These are phyloP conservation scores for Echria macrotheca DNA, from an alignment of 495 filamentous ascomycete species.

Conservation along the genomic window DNA sequence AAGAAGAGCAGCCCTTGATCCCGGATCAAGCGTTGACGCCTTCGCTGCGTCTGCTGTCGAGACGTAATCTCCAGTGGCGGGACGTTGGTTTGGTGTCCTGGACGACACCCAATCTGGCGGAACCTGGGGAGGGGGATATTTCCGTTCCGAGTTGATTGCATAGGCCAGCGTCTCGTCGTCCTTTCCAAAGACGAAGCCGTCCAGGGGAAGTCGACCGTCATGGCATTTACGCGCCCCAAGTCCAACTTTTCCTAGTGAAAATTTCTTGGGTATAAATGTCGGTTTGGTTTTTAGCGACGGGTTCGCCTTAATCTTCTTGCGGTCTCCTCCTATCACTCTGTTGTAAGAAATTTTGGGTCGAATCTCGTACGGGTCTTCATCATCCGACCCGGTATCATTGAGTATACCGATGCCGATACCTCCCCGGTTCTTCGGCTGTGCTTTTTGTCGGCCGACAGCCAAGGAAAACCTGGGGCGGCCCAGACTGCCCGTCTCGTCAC, in stretches of 20 bases:
- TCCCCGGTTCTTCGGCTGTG: conserved; percentile 50
- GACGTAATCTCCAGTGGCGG: conserved; percentile 43
- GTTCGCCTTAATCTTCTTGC: conserved; percentile 74
- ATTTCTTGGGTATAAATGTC: conserved; percentile 74
- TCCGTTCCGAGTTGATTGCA: conserved; percentile 50
- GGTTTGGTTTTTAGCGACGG: conserved; percentile 64
- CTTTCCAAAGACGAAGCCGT: conserved; percentile 74
- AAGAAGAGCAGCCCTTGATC: conserved; percentile 70
- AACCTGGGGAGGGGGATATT: conserved; percentile 69
- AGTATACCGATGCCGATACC: conserved; percentile 85
- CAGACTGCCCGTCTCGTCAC: conserved; percentile 48
- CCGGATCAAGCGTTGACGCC: conserved; percentile 70
- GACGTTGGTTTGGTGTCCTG: conserved; percentile 41
- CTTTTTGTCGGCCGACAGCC: conserved; percentile 28
- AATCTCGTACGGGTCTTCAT: conserved; percentile 91
- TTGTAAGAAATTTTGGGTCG: conserved; percentile 92
- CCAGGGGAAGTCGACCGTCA: conserved; percentile 79
- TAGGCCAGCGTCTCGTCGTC: conserved; percentile 47
- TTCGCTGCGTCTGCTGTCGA: conserved; percentile 72
- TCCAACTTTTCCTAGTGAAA: conserved; percentile 48
- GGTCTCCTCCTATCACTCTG: conserved; percentile 73
- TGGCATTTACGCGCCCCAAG: conserved; percentile 71
- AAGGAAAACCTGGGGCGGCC: conserved; percentile 27
- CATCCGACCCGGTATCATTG: conserved; percentile 95
- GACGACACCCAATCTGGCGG: conserved; percentile 73